Evolutionary conservation across 2,329 filamentous ascomycete species (phyloP), one percentile per base, ranked within the genome.

Genomic region (Aspergillus ochraceoroseus): DNA sequence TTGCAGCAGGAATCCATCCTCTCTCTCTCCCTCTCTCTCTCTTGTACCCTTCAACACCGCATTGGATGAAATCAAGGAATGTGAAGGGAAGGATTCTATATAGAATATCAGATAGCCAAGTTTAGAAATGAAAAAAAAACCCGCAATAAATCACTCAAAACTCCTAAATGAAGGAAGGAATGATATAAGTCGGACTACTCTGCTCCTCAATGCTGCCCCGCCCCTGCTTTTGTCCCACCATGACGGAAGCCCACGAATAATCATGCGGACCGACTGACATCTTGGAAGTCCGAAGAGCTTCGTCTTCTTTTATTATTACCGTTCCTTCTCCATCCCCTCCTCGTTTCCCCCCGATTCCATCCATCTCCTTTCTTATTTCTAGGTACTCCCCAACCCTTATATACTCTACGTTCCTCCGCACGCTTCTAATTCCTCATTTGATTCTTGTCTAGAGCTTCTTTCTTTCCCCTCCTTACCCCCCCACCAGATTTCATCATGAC

Each of bases 181-280:
- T 22, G 9, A 5, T 9, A 22, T 5, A 22, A 9, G 51, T 57
- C 61, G 61, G 61, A 62, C 54, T 54, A 62, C 58, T 61, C 56
- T 63, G 54, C 60, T 64, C 61, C 59, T 58, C 48, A 29, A 40
- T 37, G 42, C 45, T 47, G 52, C 52, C 53, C 52, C 53, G 50
- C 53, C 48, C 32, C 41, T 37, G 47, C n/a, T n/a, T 54, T 54
- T 44, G 48, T 53, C 50, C 50, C 50, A 53, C 50, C 58, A 56
- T 63, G 60, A 63, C 60, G 59, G 60, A 62, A 52, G 54, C 38
- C 57, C 56, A 56, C 57, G 61, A n/a, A n/a, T n/a, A n/a, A n/a
- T n/a, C n/a, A n/a, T n/a, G n/a, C n/a, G n/a, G n/a, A n/a, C n/a
- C n/a, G n/a, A n/a, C 59, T 58, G 59, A 62, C 55, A 61, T 51